phyloP scores from a whole-genome alignment of 2,329 filamentous ascomycete species.

The Botrytis squamosa region DNA sequence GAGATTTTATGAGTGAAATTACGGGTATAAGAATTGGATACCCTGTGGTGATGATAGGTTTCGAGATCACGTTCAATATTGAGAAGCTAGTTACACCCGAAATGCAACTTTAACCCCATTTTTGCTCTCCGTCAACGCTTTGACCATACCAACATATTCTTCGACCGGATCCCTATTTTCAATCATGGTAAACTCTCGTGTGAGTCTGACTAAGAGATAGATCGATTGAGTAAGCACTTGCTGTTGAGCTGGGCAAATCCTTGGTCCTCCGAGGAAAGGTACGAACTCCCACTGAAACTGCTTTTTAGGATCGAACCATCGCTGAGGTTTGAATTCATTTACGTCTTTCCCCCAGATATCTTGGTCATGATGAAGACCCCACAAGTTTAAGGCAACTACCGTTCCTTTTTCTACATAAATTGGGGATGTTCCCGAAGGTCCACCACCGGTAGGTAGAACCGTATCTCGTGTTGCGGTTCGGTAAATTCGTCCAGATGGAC shows the following conservation, averaged over 20 bases:
- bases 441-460: constrained; percentile 37
- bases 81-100: neutral
- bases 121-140: constrained; percentile 16
- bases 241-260: constrained; percentile 40
- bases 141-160: constrained; percentile 11
- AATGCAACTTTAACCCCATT: constrained; percentile 22
- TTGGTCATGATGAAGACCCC: constrained; percentile 34
- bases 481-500: neutral
- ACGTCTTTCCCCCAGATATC: constrained; percentile 39
- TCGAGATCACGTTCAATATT: neutral
- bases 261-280: constrained; percentile 40
- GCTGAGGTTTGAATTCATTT: constrained; percentile 39
- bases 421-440: constrained; percentile 32
- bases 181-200: constrained; percentile 33
- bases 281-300: constrained; percentile 36
- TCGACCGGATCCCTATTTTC: constrained; percentile 32
- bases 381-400: constrained; percentile 29
- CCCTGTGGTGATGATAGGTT: neutral
- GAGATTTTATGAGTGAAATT: neutral
- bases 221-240: constrained; percentile 39
- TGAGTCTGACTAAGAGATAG: constrained; percentile 35
- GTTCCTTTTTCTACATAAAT: constrained; percentile 33
- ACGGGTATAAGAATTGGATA: neutral
- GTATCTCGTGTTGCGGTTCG: constrained; percentile 44
- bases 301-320: constrained; percentile 40